phyloP scores from a whole-genome alignment of 768 basidiomycete genomes.

The Russula sp. region DNA sequence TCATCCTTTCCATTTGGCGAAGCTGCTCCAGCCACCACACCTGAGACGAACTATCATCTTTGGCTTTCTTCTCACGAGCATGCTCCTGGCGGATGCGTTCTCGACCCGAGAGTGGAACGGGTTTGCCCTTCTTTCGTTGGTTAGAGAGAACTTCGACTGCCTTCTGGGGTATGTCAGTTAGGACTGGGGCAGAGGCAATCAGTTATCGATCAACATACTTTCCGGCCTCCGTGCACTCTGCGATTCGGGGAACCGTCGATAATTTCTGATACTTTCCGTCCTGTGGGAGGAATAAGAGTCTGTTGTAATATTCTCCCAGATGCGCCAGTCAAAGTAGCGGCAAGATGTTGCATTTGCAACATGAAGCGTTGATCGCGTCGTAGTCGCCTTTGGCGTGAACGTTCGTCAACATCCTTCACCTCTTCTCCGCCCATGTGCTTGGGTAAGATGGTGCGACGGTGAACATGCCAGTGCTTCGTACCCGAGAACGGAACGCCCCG shows the following conservation, averaged over 20 bases:
- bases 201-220: not conserved
- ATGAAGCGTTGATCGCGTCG: slow-evolving; percentile 50
- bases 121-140: slow-evolving; percentile 28
- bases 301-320: slow-evolving; percentile 45
- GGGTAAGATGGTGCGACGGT: slow-evolving; percentile 41
- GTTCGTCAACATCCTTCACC: slow-evolving; percentile 27
- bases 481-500: slow-evolving; percentile 39
- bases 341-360: slow-evolving; percentile 47
- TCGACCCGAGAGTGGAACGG: slow-evolving; percentile 29
- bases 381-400: slow-evolving; percentile 34
- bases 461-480: slow-evolving; percentile 54
- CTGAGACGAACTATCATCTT: slow-evolving; percentile 22
- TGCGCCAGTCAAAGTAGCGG: slow-evolving; percentile 58
- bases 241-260: not conserved
- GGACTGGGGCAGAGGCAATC: not conserved
- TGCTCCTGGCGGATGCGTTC: slow-evolving; percentile 40
- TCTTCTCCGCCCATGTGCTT: slow-evolving; percentile 45
- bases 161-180: not conserved
- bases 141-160: slow-evolving; percentile 3
- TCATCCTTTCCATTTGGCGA: slow-evolving; percentile 30
- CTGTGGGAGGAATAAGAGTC: slow-evolving; percentile 43
- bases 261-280: slow-evolving; percentile 20
- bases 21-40: slow-evolving; percentile 51
- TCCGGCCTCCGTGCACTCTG: not conserved
- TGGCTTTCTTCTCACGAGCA: slow-evolving; percentile 34